These are phyloP conservation scores for Yamadazyma trypodendri DNA, from an alignment of 1,139 yeast species.

Conservation along the genomic window DNA sequence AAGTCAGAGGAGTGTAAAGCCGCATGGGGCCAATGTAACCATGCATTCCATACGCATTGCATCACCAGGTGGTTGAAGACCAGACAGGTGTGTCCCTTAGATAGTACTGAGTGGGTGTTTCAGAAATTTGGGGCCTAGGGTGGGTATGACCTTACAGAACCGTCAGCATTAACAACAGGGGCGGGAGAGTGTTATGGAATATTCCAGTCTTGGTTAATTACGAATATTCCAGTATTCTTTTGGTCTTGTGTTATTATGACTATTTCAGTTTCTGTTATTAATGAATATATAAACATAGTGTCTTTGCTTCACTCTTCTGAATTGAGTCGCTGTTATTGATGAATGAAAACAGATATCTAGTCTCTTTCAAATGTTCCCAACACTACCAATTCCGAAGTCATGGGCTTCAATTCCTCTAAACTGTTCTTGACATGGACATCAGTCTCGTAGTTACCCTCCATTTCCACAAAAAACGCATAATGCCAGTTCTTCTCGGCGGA, in stretches of 20 bases:
- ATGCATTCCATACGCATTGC: slow-evolving; percentile 93
- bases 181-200: no score
- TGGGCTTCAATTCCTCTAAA: slow-evolving; percentile 18
- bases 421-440: slow-evolving; percentile 20
- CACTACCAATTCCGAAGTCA: slow-evolving; percentile 33
- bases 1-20: slow-evolving; percentile 83
- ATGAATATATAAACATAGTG: no score
- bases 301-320: no score
- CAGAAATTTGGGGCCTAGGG: slow-evolving; percentile 66
- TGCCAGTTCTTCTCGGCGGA: slow-evolving; percentile 70
- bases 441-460: slow-evolving; percentile 31
- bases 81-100: slow-evolving; percentile 97
- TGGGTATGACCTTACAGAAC: no score
- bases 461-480: slow-evolving; percentile 78
- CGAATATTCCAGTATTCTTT: no score
- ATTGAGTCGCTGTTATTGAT: no score
- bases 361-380: slow-evolving; percentile 36
- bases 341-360: no score
- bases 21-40: slow-evolving; percentile 97
- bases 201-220: no score
- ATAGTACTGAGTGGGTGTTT: slow-evolving; percentile 89
- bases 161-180: no score
- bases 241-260: no score
- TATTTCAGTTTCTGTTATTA: slow-evolving; percentile 1
- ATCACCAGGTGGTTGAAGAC: slow-evolving; percentile 94